Conservation (phyloP, 345 rosid genomes). For the Eucalyptus marginata region DNA sequence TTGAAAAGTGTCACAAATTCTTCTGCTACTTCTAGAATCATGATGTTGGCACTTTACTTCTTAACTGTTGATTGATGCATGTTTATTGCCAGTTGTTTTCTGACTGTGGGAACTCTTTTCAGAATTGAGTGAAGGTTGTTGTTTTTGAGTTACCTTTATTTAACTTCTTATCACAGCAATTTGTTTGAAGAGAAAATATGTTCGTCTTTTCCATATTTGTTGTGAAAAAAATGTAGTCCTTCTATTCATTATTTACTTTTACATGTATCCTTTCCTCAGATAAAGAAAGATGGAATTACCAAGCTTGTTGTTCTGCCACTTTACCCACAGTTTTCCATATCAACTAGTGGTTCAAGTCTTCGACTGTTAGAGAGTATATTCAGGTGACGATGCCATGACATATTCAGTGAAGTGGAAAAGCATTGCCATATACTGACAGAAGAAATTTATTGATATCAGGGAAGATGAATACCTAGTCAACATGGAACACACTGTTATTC, state of each 20-base stretch:
- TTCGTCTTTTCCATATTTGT: neutral
- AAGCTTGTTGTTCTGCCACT: conserved; percentile 98
- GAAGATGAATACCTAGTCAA: conserved; percentile 96
- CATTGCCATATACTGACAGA: conserved; percentile 2
- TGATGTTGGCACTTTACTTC: neutral
- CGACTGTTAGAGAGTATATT: conserved; percentile 91
- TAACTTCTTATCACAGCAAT: neutral
- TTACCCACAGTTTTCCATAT: conserved; percentile 97
- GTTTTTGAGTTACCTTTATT: neutral
- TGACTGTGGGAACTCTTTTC: neutral
- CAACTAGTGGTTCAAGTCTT: conserved; percentile 98
- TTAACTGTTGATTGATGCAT: neutral
- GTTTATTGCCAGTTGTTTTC: neutral
- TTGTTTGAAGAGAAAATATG: neutral
- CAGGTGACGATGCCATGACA: conserved; percentile 31
- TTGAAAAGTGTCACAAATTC: neutral
- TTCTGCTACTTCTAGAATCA: neutral
- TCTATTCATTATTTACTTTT: neutral
- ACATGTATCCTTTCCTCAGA: conserved; percentile 21
- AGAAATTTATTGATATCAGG: conserved; percentile 27
- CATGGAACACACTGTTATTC: conserved; percentile 98
- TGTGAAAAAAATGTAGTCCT: neutral
- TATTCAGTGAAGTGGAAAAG: neutral
- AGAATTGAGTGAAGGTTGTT: neutral
- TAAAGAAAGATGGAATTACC: conserved; percentile 78